Conservation (phyloP, 352 stramenopile genomes). For the Globisporangium camurandrum region DNA sequence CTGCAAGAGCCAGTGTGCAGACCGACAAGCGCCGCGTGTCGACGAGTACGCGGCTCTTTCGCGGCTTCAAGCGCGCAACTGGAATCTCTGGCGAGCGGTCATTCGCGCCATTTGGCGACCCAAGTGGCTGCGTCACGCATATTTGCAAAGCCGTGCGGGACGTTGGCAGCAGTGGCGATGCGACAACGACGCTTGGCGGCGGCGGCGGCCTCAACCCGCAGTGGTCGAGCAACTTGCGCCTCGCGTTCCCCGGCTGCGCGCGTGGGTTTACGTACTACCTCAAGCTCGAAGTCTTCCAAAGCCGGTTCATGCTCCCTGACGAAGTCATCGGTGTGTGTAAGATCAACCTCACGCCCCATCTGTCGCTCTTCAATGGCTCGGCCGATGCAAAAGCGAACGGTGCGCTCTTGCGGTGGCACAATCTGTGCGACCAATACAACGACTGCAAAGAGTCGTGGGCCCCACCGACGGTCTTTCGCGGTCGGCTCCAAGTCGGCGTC, state of each 20-base stretch:
- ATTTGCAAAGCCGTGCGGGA: conserved; percentile 48
- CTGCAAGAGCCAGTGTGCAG: too few relatives aligned
- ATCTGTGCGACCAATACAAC: conserved; percentile 84
- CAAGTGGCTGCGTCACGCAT: conserved; percentile 67
- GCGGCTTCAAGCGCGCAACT: conserved; percentile 62
- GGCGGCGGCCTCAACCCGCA: conserved; percentile 33
- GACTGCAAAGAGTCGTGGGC: conserved; percentile 83
- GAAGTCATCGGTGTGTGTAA: conserved; percentile 76
- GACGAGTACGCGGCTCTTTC: conserved; percentile 59
- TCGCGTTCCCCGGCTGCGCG: conserved; percentile 69
- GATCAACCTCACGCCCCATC: conserved; percentile 81
- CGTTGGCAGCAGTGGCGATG: conserved; percentile 8
- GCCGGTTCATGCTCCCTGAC: conserved; percentile 75
- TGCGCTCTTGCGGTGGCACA: conserved; percentile 72
- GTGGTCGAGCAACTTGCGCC: conserved; percentile 66
- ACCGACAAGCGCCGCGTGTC: conserved; percentile 44
- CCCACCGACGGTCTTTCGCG: conserved; percentile 72
- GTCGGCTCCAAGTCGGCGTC: conserved; percentile 67
- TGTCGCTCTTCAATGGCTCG: conserved; percentile 70
- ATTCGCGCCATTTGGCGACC: conserved; percentile 59
- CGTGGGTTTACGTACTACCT: conserved; percentile 72
- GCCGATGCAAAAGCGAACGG: conserved; percentile 78
- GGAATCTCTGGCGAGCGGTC: conserved; percentile 68
- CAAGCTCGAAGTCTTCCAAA: conserved; percentile 80
- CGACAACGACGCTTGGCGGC: too few relatives aligned